phyloP scores from a whole-genome alignment of 305 asterid species.

The Fraxinus albicans region DNA sequence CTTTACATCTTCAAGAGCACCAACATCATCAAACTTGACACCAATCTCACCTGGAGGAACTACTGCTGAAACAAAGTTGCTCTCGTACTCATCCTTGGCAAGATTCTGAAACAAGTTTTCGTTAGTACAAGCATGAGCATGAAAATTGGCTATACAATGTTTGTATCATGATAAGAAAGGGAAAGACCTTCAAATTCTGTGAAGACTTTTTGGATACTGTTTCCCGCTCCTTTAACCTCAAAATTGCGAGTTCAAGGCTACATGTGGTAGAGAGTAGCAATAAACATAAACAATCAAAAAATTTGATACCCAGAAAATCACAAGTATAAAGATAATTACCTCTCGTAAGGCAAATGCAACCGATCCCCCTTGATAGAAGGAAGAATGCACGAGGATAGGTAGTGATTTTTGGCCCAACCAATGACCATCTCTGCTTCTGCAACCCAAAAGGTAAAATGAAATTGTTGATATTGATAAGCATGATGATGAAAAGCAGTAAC shows the following conservation, averaged over 20 bases:
- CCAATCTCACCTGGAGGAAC: constrained; percentile 98
- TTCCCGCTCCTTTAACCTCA: constrained; percentile 86
- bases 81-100: constrained; percentile 96
- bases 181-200: constrained; percentile 72
- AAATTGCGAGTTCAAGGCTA: constrained; percentile 84
- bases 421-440: constrained; percentile 90
- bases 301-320: constrained; percentile 16
- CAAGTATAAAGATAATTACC: constrained; percentile 48
- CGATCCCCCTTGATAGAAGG: constrained; percentile 80
- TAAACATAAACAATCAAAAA: constrained; percentile 21
- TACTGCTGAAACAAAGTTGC: constrained; percentile 89
- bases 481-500: constrained; percentile 4
- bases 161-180: constrained; percentile 4
- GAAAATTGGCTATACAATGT: background rate
- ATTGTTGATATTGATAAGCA: constrained; percentile 3
- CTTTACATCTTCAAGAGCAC: constrained; percentile 97
- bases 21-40: constrained; percentile 90
- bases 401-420: constrained; percentile 97
- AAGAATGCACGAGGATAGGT: constrained; percentile 68
- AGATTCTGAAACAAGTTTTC: constrained; percentile 59
- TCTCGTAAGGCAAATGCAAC: constrained; percentile 75
- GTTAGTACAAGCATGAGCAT: constrained; percentile 17
- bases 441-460: constrained; percentile 21
- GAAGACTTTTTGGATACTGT: constrained; percentile 73
- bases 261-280: constrained; percentile 29